A percentile compares a stretch with the other conserved stretches of the same genome.
Conservation (phyloP, 2,329 filamentous ascomycete genomes). For the Sclerotinia glacialis region DNA sequence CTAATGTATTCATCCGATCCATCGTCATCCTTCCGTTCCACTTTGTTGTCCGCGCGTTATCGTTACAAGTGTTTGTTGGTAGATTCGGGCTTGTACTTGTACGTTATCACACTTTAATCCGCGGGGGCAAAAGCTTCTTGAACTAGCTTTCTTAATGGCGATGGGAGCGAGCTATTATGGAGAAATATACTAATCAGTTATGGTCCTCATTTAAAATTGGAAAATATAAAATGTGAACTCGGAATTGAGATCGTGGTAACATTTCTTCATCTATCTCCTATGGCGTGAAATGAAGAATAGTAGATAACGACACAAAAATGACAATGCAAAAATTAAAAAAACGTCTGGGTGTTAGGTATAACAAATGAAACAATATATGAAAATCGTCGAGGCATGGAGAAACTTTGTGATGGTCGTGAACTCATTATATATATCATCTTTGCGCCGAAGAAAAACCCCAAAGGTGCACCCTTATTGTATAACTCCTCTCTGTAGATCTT, state of each 20-base stretch:
- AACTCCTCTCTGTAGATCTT: neutral
- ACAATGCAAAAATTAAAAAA: conserved; percentile 7
- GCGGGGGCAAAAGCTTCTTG: neutral
- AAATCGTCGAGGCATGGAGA: conserved; percentile 22
- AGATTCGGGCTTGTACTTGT: neutral
- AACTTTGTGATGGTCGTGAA: conserved; percentile 21
- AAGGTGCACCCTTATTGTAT: conserved; percentile 8
- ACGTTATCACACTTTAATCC: neutral
- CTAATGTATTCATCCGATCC: conserved; percentile 12
- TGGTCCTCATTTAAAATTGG: conserved; percentile 33
- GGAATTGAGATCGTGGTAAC: conserved; percentile 11
- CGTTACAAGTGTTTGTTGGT: neutral
- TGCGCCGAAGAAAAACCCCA: conserved; percentile 21
- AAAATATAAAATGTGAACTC: conserved; percentile 20
- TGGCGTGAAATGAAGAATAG: conserved; percentile 10
- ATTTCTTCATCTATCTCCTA: conserved; percentile 22
- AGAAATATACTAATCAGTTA: conserved; percentile 34
- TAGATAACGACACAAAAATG: conserved; percentile 2
- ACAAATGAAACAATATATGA: conserved; percentile 5
- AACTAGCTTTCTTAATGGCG: conserved; percentile 6
- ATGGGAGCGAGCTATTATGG: conserved; percentile 20
- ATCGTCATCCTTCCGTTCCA: neutral
- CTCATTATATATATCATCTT: conserved; percentile 20
- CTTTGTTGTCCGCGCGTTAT: neutral
- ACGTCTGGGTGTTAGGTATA: conserved; percentile 4